Conservation (phyloP, 352 stramenopile species). For the Globisporangium yorkense region DNA sequence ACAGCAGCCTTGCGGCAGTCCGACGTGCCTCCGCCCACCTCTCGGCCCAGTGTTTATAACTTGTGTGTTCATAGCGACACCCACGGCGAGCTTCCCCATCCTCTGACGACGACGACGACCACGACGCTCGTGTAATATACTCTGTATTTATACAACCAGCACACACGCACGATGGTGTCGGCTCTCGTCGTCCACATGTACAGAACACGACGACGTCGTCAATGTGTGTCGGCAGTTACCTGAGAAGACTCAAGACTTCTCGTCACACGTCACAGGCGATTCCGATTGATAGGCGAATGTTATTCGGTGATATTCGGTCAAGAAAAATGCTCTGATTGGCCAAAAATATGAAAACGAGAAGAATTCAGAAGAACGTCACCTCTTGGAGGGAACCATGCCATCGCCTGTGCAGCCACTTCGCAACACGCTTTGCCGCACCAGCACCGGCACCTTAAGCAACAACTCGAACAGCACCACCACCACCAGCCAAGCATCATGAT, state of each 20-base stretch:
- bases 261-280: background rate
- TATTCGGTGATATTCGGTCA: background rate
- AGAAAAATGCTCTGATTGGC: background rate
- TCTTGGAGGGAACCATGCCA: background rate
- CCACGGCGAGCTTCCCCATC: background rate
- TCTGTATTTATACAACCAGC: background rate
- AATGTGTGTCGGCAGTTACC: no score
- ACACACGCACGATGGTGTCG: no score
- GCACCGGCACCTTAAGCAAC: background rate
- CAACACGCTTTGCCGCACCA: background rate
- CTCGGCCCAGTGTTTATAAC: constrained; percentile 1
- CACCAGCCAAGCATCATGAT: constrained; percentile 21
- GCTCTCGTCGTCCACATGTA: no score
- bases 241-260: background rate
- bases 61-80: background rate
- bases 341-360: background rate
- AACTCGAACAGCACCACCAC: background rate
- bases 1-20: background rate
- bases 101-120: background rate
- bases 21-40: background rate
- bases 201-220: no score
- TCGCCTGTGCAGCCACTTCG: background rate
- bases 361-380: background rate
- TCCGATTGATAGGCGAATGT: background rate
- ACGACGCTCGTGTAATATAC: background rate